Evolutionary conservation across 1,284 basidiomycete species (phyloP), one percentile per base, ranked within the genome.

Genomic region (Marasmius oreades): DNA sequence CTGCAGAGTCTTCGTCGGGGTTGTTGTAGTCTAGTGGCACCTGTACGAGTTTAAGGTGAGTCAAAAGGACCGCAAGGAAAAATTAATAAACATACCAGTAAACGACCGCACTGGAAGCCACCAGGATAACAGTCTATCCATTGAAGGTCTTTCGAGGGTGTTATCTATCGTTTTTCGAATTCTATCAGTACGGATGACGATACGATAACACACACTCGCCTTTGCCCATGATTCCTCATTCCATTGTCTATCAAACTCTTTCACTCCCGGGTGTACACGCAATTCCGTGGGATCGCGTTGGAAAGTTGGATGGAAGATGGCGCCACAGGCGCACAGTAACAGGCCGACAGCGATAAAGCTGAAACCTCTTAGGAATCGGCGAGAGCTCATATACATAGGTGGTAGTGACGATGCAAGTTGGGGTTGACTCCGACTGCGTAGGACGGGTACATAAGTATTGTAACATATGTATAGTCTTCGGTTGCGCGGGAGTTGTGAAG

Each of bases 1-100:
- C 64, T 0, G 69, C 72, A n/a, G 64, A 64, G 6, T 60, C 63
- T 16, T n/a, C 5, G 4, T 64, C 51, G 4, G 67, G 66, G 20
- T 65, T 55, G 1, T 60, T 47, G 55, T 73, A 70, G 52, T 52
- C 33, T 8, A 52, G 22, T 11, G 20, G 36, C 5, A 53, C 24
- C 37, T 53, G n/a, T 33, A 20, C 5, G 2, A 7, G 11, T 16
- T 2, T 16, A 7, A 6, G 5, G 20, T 42, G 39, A 42, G 39
- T 42, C 1, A 42, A 2, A 16, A 1, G 1, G 7, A 42, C n/a
- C 16, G 39, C n/a, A 18, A 37, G 14, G 20, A 39, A 16, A 16
- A 6, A 12, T 4, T 39, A 39, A 12, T 39, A 36, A n/a, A 36
- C 20, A 31, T 34, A 59, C 60, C 54, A 51, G 47, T n/a, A 59